Evolutionary conservation across 306 rosid genomes (phyloP), one percentile per base, ranked within the genome.

Genomic region (Cucurbita pepo): DNA sequence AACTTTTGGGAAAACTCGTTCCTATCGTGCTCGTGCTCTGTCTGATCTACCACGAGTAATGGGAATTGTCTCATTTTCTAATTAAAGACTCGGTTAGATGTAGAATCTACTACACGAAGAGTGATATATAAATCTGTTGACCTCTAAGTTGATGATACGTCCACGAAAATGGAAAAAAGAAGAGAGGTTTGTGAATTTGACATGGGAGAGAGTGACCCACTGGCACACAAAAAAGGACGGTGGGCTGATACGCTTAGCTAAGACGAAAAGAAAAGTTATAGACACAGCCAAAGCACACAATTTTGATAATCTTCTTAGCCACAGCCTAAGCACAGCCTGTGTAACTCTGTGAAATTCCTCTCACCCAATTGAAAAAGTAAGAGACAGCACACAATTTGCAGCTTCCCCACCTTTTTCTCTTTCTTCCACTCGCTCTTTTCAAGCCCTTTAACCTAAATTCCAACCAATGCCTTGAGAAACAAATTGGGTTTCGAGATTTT

Each of bases 281-380:
- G 34, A 30, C 34, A 30, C 34, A 30, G 21, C 5, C 0, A 9
- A 2, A 36, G 36, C 36, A 44, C 7, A 8, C 37, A 43, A 43
- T 43, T 43, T 7, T 65, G 53, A 10, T 65, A 21, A 52, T 25
- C 36, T 50, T 71, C n/a, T 71, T 6, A 71, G 47, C 45, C 50
- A 69, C 65, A 60, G 57, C 80, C 81, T 78, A 77, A 30, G 10
- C 64, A 30, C 65, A 85, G 76, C 71, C 82, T 21, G 70, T 44
- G 74, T 43, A 54, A 53, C 74, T 41, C 74, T 64, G 36, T 56
- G 67, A 65, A 40, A 11, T 58, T 63, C 73, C 63, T 75, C 82
- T 74, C 44, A 59, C 71, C 30, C 65, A 56, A 52, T 52, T 41
- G 72, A 38, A 53, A 77, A 69, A 73, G 78, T 34, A 62, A 75